Evolutionary conservation across 2,329 filamentous ascomycete species (phyloP).

Genomic region (Xylariomycetidae sp.): DNA sequence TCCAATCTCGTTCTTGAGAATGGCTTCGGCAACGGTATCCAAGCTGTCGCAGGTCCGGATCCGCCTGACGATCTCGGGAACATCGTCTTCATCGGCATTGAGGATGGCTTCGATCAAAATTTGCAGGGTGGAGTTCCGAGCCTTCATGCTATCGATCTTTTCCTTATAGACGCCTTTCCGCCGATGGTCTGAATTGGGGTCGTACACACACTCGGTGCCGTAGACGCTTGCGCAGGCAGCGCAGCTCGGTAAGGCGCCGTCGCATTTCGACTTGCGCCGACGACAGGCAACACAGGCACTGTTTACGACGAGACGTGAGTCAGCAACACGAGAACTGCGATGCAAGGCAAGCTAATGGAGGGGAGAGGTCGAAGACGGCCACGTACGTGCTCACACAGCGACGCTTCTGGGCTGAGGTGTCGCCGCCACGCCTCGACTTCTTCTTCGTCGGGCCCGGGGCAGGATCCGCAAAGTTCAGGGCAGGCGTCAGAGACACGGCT

Average conservation of each 20-base stretch:
- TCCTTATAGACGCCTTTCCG: conserved; percentile 96
- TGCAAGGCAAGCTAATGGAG: not conserved
- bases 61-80: conserved; percentile 70
- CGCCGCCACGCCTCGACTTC: conserved; percentile 43
- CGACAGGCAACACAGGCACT: conserved; percentile 71
- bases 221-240: conserved; percentile 96
- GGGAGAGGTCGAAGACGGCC: conserved; percentile 3
- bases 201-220: conserved; percentile 83
- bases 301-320: not conserved
- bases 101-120: conserved; percentile 90
- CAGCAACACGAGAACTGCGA: too few relatives aligned
- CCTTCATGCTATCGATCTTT: conserved; percentile 83
- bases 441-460: conserved; percentile 33
- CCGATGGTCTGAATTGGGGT: conserved; percentile 91
- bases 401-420: conserved; percentile 53
- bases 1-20: conserved; percentile 38
- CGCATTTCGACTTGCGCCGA: conserved; percentile 79
- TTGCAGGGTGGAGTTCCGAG: conserved; percentile 79
- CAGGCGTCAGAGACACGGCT: conserved; percentile 9
- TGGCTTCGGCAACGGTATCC: conserved; percentile 48
- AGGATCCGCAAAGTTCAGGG: conserved; percentile 10
- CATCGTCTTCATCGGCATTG: conserved; percentile 84
- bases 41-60: conserved; percentile 79
- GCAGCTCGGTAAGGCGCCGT: conserved; percentile 85
- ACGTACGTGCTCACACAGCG: conserved; percentile 68